phyloP scores from a whole-genome alignment of 371 early-diverging fungal species.

The Mucor racemosus region DNA sequence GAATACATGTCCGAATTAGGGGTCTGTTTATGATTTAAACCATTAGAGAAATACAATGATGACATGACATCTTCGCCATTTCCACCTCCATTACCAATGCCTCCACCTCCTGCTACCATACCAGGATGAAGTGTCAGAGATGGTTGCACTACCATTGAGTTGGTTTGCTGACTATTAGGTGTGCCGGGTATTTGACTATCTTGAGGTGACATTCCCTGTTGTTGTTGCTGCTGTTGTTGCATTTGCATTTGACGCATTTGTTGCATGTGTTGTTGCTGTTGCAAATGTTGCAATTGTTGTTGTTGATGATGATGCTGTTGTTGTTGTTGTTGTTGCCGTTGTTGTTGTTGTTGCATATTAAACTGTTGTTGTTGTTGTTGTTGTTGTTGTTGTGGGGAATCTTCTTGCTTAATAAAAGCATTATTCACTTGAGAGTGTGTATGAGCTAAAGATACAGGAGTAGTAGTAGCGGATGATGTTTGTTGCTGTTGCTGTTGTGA shows the following conservation, averaged over 20 bases:
- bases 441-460: neutral
- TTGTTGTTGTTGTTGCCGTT: neutral
- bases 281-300: neutral
- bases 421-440: constrained; percentile 8
- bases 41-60: constrained; percentile 11
- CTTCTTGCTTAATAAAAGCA: constrained; percentile 6
- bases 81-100: neutral
- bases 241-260: constrained; percentile 20
- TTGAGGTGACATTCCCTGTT: neutral
- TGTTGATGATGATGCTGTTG: neutral
- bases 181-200: constrained; percentile 5
- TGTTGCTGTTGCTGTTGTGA: constrained; percentile 9
- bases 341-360: neutral
- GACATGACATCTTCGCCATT: constrained; percentile 8
- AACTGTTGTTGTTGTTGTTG: neutral
- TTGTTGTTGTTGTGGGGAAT: constrained; percentile 11
- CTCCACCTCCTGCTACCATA: neutral
- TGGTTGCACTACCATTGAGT: constrained; percentile 16
- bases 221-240: constrained; percentile 25
- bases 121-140: constrained; percentile 13
- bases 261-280: constrained; percentile 4
- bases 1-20: neutral
- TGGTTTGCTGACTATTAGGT: constrained; percentile 6
- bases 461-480: too few relatives aligned
- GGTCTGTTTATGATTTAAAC: neutral